Evolutionary conservation across 2,329 filamentous ascomycete species (phyloP).

Genomic region (Penicillium aurantiogriseum): DNA sequence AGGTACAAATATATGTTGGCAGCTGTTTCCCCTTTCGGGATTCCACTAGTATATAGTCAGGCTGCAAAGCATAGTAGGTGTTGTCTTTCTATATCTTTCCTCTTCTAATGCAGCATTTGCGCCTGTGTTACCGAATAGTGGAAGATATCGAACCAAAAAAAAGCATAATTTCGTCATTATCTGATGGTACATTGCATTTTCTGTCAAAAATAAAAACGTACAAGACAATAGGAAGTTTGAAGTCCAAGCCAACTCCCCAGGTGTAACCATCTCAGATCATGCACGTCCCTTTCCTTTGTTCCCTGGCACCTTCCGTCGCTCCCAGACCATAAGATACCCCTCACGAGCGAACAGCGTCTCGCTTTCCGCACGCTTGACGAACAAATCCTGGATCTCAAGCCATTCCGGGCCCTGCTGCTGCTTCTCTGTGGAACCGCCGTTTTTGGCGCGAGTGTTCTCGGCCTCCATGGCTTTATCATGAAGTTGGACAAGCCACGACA

Average conservation of each 20-base stretch:
- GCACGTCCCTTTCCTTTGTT: slow-evolving; percentile 39
- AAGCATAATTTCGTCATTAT: slow-evolving; percentile 15
- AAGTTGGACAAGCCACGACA: slow-evolving; percentile 93
- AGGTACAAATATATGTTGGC: no score
- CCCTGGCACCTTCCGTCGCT: slow-evolving; percentile 62
- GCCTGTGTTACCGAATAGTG: background rate
- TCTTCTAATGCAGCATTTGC: background rate
- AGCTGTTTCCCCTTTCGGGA: no score
- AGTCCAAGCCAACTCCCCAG: background rate
- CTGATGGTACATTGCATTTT: slow-evolving; percentile 13
- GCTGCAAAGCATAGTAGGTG: background rate
- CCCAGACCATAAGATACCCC: slow-evolving; percentile 95
- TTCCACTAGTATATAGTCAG: background rate
- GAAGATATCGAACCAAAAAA: background rate
- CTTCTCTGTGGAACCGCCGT: slow-evolving; percentile 25
- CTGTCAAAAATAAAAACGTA: background rate
- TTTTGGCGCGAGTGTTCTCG: slow-evolving; percentile 35
- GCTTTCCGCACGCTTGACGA: slow-evolving; percentile 82
- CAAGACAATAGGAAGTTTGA: background rate
- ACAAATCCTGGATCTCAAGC: slow-evolving; percentile 91
- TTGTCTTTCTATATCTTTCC: background rate
- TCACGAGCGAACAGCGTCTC: slow-evolving; percentile 92
- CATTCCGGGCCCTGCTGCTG: slow-evolving; percentile 66
- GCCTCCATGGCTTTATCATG: slow-evolving; percentile 65
- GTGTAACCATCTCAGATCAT: background rate